Evolutionary conservation across 225 moss, liverwort and hornwort species (phyloP), one percentile per base, ranked within the genome.

Genomic region (Thuidium tamariscinum): DNA sequence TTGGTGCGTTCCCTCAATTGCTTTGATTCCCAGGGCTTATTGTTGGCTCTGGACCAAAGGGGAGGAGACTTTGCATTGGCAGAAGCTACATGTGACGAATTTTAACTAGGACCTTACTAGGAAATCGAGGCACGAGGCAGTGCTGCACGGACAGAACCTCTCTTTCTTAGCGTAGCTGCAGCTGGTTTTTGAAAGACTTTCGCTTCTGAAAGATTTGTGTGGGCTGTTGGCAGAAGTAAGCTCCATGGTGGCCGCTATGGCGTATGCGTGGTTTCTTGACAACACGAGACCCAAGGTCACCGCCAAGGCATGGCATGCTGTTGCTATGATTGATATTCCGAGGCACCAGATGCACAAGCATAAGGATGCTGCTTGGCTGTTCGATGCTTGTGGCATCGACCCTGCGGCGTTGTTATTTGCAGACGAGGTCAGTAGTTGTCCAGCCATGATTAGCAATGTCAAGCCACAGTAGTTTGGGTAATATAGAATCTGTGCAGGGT

Each of bases 371-470:
- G 88, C 93, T 61, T 93, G 93, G 93, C 68, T 93, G 12, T 92
- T 93, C 11, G 92, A 93, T 78, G 92, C 91, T 57, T 93, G 93
- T 68, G 93, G 92, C 69, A 91, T 93, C 77, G 91, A 93, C 49
- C 86, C 91, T 80, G 88, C 86, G 56, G 90, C 93, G 7, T 83
- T 93, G 34, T 71, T 93, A 17, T 93, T 86, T 80, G 89, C 90
- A 57, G 92, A 93, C 49, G 93, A 93, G 93, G 93, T 93, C 72
- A 77, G 77, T 57, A 72, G 11, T 74, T n/a, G 15, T 48, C 42
- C 9, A 74, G 66, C 63, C 41, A 44, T 67, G 27, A 36, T 70
- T 48, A 41, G 10, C 70, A 64, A 86, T 82, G 39, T 79, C 69
- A 32, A 80, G 63, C 34, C 54, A 37, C 67, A 44, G 42, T 20